phyloP scores from a whole-genome alignment of 495 filamentous ascomycete species.

The Niebla homalea region DNA sequence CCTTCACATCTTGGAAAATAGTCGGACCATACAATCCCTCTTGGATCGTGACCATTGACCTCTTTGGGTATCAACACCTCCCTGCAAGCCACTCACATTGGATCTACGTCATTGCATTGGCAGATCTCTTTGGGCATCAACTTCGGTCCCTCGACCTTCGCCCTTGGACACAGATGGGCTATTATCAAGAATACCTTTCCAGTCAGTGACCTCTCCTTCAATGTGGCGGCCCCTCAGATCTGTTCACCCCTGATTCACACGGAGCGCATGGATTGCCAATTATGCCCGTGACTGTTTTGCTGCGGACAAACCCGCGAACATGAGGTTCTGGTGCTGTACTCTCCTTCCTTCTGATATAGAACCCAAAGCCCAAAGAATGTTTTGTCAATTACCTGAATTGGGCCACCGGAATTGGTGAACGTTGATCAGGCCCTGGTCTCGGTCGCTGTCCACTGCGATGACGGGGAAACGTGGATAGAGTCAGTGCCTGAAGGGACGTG shows the following conservation, averaged over 20 bases:
- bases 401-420: too few species aligned
- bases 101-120: slow-evolving; percentile 1
- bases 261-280: neutral
- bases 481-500: neutral
- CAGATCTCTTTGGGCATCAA: slow-evolving; percentile 1
- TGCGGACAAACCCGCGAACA: too few species aligned
- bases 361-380: too few species aligned
- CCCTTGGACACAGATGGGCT: slow-evolving; percentile 20
- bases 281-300: neutral
- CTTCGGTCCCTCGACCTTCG: neutral
- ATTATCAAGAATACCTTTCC: slow-evolving; percentile 56
- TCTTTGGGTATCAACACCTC: slow-evolving; percentile 10
- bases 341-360: too few species aligned
- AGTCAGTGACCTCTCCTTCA: slow-evolving; percentile 35
- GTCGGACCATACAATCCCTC: neutral
- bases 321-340: too few species aligned
- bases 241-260: neutral
- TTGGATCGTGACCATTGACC: neutral
- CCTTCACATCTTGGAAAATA: neutral
- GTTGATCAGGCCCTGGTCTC: neutral
- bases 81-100: slow-evolving; percentile 3
- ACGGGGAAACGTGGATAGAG: neutral
- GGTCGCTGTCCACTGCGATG: neutral
- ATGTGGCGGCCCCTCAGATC: slow-evolving; percentile 1
- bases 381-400: too few species aligned